These are phyloP conservation scores for Hyphodiscus hymeniophilus DNA, from an alignment of 495 filamentous ascomycete species.

Conservation along the genomic window DNA sequence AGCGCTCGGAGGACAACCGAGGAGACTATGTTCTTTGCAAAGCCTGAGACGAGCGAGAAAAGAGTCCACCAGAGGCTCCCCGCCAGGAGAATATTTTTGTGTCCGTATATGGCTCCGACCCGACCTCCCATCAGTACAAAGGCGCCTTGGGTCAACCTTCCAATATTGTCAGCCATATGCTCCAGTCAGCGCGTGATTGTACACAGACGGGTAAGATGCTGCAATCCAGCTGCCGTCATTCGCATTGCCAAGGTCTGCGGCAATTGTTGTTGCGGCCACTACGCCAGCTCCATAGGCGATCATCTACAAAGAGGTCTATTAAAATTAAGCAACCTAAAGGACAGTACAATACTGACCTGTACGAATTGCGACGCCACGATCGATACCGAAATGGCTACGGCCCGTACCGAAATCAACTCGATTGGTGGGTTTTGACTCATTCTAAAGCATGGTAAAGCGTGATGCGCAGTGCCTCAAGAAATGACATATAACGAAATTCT, in stretches of 20 bases:
- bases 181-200: no score
- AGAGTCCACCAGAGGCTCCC: conserved; percentile 32
- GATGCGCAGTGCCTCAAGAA: no score
- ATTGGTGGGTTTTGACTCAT: no score
- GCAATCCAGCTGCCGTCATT: background rate
- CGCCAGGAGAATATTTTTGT: conserved; percentile 34
- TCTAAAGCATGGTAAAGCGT: no score
- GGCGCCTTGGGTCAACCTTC: background rate
- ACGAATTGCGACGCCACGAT: background rate
- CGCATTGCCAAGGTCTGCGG: background rate
- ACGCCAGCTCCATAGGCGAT: background rate
- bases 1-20: conserved; percentile 35
- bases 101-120: conserved; percentile 41
- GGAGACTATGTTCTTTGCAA: conserved; percentile 27
- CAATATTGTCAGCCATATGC: no score
- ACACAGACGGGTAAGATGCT: background rate
- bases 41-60: conserved; percentile 31
- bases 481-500: no score
- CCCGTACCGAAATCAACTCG: no score
- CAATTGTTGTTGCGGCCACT: background rate
- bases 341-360: background rate
- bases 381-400: background rate
- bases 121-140: conserved; percentile 26
- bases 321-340: background rate
- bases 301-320: background rate